These are phyloP conservation scores for Talaromyces pinophilus DNA, from an alignment of 2,329 filamentous ascomycete species.

Conservation along the genomic window DNA sequence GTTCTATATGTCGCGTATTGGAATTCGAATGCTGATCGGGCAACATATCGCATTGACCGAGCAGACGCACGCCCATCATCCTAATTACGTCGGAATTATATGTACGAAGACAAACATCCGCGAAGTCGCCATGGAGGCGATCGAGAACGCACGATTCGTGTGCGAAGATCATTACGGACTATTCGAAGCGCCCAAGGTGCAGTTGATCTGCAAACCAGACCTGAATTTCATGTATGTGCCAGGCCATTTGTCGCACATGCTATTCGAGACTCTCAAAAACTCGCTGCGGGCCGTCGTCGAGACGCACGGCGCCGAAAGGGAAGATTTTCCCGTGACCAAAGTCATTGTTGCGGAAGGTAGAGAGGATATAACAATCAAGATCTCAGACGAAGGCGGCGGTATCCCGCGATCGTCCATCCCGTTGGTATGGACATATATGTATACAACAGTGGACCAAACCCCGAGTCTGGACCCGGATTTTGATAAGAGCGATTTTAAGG, in stretches of 20 bases:
- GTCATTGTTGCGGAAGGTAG: constrained; percentile 97
- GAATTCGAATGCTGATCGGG: constrained; percentile 97
- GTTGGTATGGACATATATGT: constrained; percentile 99
- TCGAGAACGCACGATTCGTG: constrained; percentile 98
- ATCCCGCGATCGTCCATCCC: constrained; percentile 92
- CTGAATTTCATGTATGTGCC: constrained; percentile 99
- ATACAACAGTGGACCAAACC: constrained; percentile 95
- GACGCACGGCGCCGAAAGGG: constrained; percentile 89
- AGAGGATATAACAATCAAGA: constrained; percentile 98
- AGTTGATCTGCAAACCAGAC: constrained; percentile 91
- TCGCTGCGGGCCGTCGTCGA: constrained; percentile 95
- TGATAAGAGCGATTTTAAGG: constrained; percentile 98
- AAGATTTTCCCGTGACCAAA: constrained; percentile 94
- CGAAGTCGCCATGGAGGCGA: constrained; percentile 93
- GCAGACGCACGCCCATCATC: constrained; percentile 83
- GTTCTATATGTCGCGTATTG: constrained; percentile 99
- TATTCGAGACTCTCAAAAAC: constrained; percentile 99
- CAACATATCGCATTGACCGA: constrained; percentile 97
- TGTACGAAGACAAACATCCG: constrained; percentile 97
- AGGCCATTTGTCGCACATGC: constrained; percentile 98
- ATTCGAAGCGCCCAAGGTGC: constrained; percentile 94
- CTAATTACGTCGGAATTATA: constrained; percentile 96
- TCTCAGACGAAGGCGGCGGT: constrained; percentile 93
- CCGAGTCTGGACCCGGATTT: constrained; percentile 95
- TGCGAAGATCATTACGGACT: constrained; percentile 98